phyloP scores from a whole-genome alignment of 768 basidiomycete genomes.

The Russula brevipes region DNA sequence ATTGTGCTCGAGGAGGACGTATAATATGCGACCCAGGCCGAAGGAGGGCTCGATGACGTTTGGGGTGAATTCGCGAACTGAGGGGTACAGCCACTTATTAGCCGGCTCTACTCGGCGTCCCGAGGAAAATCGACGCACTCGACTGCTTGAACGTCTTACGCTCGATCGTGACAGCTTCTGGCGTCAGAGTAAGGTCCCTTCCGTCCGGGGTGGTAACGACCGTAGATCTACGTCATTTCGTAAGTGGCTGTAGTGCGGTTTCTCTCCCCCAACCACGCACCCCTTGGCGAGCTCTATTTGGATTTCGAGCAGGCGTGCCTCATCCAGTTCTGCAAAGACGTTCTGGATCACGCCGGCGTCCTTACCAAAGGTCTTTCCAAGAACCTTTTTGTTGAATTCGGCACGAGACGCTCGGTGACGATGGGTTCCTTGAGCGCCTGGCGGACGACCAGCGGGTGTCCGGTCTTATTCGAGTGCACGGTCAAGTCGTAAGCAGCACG shows the following conservation, averaged over 20 bases:
- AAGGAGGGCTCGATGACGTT: slow-evolving; percentile 99
- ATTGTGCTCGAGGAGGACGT: slow-evolving; percentile 88
- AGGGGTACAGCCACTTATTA: slow-evolving; percentile 25
- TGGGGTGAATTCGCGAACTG: slow-evolving; percentile 92
- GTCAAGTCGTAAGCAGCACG: slow-evolving; percentile 94
- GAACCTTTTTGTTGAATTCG: slow-evolving; percentile 79
- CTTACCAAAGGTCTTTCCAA: slow-evolving; percentile 86
- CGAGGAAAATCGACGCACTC: slow-evolving; percentile 42
- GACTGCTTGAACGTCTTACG: slow-evolving; percentile 84
- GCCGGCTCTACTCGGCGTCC: slow-evolving; percentile 9
- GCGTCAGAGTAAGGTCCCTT: slow-evolving; percentile 62
- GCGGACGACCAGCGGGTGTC: slow-evolving; percentile 78
- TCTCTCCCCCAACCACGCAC: slow-evolving; percentile 39
- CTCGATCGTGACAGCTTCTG: slow-evolving; percentile 72
- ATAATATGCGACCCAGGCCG: slow-evolving; percentile 93
- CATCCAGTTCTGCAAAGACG: slow-evolving; percentile 58
- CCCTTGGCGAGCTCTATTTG: slow-evolving; percentile 71
- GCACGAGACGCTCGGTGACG: slow-evolving; percentile 74
- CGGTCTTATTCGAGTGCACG: slow-evolving; percentile 82
- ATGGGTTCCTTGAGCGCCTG: slow-evolving; percentile 83
- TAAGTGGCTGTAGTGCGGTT: slow-evolving; percentile 14
- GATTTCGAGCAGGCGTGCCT: slow-evolving; percentile 57
- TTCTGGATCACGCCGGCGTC: slow-evolving; percentile 67
- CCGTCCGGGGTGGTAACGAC: slow-evolving; percentile 53
- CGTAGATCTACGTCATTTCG: slow-evolving; percentile 43